Evolutionary conservation across 2,329 filamentous ascomycete genomes (phyloP), one percentile per base, ranked within the genome.

Genomic region (Arachnomyces sp.): DNA sequence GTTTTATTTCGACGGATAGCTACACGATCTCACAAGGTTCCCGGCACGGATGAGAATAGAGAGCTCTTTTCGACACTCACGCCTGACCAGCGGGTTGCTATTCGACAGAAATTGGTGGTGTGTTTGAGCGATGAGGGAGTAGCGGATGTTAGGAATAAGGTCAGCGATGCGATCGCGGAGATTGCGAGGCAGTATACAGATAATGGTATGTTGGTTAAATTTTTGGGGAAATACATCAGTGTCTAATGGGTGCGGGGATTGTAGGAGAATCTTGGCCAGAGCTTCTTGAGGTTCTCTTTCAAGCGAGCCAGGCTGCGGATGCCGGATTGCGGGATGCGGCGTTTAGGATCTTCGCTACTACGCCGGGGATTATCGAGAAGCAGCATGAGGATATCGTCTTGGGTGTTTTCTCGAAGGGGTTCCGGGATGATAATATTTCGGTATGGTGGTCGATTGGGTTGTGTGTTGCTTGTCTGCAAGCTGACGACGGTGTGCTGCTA

Each of bases 111-210:
- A 63, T 72, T 96, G 43, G 75, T 96, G 31, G 77, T 89, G 56
- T 80, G 79, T 38, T 72, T 95, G 39, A 78, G 78, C 43, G 73
- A 71, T 46, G 92, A 96, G 67, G 70, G 77, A 15, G 77, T 84
- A 46, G 76, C 80, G 46, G 72, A 77, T 30, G 85, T 95, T 34
- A 77, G 92, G 55, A 92, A 95, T 69, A 98, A 98, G 67, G 85
- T 96, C 59, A 92, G 89, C 53, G 92, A 98, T 66, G 88, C 90
- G n/a, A 85, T 96, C 46, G 92, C 92, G 16, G 92, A 98, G 66
- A 75, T 98, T 45, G 92, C 90, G 33, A 80, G 92, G 56, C 88
- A 98, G 68, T 95, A 95, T 66, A 84, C 86, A 33, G 92, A 96
- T 55, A 87, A 84, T 56, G 82, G 87, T 94, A 74, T 62, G 81